Evolutionary conservation across 306 rosid species (phyloP).

Genomic region (Fagus crenata): DNA sequence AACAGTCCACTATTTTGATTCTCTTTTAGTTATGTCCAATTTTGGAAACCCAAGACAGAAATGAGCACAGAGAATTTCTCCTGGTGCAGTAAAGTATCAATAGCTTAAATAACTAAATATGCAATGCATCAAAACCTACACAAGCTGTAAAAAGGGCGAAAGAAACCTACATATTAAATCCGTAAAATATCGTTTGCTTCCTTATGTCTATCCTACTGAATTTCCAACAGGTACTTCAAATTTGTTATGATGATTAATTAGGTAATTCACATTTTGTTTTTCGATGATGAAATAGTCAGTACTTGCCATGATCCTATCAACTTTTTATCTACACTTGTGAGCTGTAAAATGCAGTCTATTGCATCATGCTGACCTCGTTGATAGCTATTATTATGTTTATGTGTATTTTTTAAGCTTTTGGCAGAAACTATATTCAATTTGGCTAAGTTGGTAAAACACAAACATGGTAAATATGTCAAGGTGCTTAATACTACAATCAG

Average conservation of each 20-base stretch:
- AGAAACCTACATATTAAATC: neutral
- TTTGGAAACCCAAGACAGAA: neutral
- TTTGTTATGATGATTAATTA: neutral
- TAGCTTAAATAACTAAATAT: neutral
- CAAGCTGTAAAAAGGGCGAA: neutral
- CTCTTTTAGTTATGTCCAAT: neutral
- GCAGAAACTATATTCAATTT: conserved; percentile 1
- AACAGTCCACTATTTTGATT: neutral
- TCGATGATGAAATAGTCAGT: neutral
- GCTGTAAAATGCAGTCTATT: neutral
- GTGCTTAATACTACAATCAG: neutral
- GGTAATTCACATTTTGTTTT: neutral
- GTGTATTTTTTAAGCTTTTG: neutral
- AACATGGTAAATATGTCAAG: neutral
- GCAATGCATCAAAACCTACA: neutral
- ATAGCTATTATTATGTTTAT: neutral
- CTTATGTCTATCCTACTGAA: neutral
- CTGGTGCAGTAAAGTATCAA: neutral
- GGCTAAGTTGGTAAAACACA: neutral
- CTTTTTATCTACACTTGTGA: neutral
- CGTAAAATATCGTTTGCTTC: neutral
- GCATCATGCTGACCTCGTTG: neutral
- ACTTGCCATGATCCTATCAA: neutral
- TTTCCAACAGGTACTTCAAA: neutral
- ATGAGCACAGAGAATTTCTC: neutral